Conservation (phyloP, 2,329 filamentous ascomycete species). For the Calonectria hawksworthii region DNA sequence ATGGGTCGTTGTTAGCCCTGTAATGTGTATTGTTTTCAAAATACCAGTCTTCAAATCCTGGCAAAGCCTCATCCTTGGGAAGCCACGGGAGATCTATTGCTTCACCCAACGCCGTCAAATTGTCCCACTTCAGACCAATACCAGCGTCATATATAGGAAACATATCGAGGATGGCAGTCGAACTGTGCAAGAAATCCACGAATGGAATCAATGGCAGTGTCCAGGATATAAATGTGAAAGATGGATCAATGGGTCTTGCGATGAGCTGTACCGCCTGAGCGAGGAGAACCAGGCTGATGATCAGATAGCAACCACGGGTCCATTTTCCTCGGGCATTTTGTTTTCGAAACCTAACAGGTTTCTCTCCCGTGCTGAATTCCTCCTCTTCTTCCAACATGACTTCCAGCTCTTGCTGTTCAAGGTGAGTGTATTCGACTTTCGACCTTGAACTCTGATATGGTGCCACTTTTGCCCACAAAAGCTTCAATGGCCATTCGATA, state of each 20-base stretch:
- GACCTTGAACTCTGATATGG: not conserved
- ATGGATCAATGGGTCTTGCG: conserved; percentile 47
- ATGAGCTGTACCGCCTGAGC: conserved; percentile 38
- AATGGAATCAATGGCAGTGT: conserved; percentile 51
- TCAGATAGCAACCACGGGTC: conserved; percentile 21
- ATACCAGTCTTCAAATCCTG: conserved; percentile 49
- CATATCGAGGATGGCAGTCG: conserved; percentile 44
- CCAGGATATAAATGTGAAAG: conserved; percentile 53
- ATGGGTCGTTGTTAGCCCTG: conserved; percentile 51
- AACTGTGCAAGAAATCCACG: conserved; percentile 49
- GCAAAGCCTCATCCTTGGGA: conserved; percentile 35
- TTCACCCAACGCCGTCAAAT: conserved; percentile 45
- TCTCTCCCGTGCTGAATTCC: not conserved
- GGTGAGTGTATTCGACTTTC: conserved; percentile 34
- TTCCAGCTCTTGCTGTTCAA: conserved; percentile 46
- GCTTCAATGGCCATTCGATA: conserved; percentile 41
- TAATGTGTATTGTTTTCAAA: conserved; percentile 45
- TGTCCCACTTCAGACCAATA: conserved; percentile 46
- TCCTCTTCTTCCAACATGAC: not conserved
- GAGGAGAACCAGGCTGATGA: conserved; percentile 31
- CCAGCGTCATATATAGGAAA: conserved; percentile 37
- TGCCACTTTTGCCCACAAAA: not conserved
- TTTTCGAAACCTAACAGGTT: not conserved
- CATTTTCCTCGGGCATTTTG: conserved; percentile 3
- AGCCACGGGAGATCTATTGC: conserved; percentile 45